Percentiles rank a stretch among this genome's conserved stretches.
These are phyloP conservation scores for Parachaetomium inaequale DNA, from an alignment of 495 filamentous ascomycete genomes.

Conservation along the genomic window DNA sequence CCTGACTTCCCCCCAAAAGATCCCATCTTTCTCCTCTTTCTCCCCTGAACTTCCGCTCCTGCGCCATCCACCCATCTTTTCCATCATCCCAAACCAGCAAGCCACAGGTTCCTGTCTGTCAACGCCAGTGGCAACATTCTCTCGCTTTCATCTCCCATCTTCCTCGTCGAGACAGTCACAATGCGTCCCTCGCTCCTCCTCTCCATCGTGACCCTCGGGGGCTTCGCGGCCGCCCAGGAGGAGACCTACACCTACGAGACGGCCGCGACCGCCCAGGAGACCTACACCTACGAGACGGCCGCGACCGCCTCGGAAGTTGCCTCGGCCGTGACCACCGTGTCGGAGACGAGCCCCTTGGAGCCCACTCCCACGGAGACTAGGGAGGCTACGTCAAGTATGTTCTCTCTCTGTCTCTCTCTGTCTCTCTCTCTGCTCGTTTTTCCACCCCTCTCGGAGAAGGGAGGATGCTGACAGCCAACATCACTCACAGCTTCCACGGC, in stretches of 20 bases:
- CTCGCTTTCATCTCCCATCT: no score
- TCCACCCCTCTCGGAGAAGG: no score
- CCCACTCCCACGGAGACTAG: not conserved
- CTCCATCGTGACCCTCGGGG: not conserved
- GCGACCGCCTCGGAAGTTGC: conserved; percentile 37
- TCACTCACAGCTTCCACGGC: not conserved
- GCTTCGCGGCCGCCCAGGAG: conserved; percentile 28
- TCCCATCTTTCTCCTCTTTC: not conserved
- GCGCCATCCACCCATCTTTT: no score
- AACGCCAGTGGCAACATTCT: no score
- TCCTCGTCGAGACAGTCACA: not conserved
- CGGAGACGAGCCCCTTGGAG: not conserved
- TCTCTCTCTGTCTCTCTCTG: no score
- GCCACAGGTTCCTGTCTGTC: no score
- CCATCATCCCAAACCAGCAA: no score
- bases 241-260: conserved; percentile 63
- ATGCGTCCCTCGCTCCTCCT: conserved; percentile 18
- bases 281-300: conserved; percentile 21
- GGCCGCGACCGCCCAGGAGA: conserved; percentile 63
- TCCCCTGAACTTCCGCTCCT: not conserved
- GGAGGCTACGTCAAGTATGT: conserved; percentile 5
- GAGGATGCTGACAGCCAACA: not conserved
- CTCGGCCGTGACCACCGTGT: not conserved
- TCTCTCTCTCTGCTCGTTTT: not conserved
- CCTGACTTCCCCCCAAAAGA: not conserved